Evolutionary conservation across 768 basidiomycete genomes (phyloP).

Genomic region (Mycena vitilis): DNA sequence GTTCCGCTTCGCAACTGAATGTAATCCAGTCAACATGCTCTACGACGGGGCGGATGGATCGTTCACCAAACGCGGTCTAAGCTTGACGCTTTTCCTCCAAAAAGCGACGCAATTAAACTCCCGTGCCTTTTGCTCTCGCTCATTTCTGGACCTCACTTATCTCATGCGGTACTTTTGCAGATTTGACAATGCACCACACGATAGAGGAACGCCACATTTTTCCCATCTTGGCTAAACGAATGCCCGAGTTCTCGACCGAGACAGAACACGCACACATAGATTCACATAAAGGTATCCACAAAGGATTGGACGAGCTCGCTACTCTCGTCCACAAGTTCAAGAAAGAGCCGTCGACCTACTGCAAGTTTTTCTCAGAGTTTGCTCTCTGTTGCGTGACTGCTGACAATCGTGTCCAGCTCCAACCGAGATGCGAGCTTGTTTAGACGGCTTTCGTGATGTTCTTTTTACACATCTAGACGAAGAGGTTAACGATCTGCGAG

Average conservation of each 20-base stretch:
- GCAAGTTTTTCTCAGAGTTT: constrained; percentile 7
- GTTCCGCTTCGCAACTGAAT: background rate
- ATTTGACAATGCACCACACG: constrained; percentile 66
- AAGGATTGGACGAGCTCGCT: constrained; percentile 59
- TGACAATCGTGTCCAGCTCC: constrained; percentile 43
- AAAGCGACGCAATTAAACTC: constrained; percentile 51
- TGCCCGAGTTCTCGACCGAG: constrained; percentile 55
- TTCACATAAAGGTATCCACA: constrained; percentile 66
- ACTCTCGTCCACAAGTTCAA: constrained; percentile 56
- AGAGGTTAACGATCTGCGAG: constrained; percentile 62
- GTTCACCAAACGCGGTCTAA: constrained; percentile 57
- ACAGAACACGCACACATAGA: constrained; percentile 57
- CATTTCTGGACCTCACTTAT: background rate
- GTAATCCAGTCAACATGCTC: constrained; percentile 54
- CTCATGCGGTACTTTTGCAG: constrained; percentile 42
- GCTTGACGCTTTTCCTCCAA: constrained; percentile 55
- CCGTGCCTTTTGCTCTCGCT: constrained; percentile 44
- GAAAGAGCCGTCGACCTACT: constrained; percentile 58
- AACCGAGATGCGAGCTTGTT: constrained; percentile 58
- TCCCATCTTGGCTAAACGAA: constrained; percentile 59
- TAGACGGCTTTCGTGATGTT: constrained; percentile 62
- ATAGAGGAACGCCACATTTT: constrained; percentile 62
- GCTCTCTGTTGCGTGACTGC: background rate
- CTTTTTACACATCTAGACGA: constrained; percentile 66
- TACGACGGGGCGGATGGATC: constrained; percentile 67